These are phyloP conservation scores for Leccinellum rugosiceps DNA, from an alignment of 768 basidiomycete species.

Conservation along the genomic window DNA sequence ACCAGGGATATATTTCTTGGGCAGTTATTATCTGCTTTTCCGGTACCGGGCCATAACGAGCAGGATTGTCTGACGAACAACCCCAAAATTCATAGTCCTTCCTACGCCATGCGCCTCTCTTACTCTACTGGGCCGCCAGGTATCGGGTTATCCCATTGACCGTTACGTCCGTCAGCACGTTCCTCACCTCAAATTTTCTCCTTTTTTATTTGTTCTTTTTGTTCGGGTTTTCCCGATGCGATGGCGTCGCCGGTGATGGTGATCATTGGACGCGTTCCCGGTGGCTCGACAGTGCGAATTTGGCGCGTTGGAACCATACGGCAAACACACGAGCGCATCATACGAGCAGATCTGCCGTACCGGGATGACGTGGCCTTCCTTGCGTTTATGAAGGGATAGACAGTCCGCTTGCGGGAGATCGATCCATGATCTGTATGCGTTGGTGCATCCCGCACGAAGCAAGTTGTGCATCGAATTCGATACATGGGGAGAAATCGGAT, in stretches of 20 bases:
- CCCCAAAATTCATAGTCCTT: neutral
- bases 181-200: conserved; percentile 48
- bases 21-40: too few species aligned
- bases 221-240: neutral
- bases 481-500: neutral
- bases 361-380: neutral
- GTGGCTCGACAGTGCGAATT: conserved; percentile 65
- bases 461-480: neutral
- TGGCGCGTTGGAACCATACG: conserved; percentile 43
- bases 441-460: neutral
- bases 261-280: neutral
- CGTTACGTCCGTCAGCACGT: neutral
- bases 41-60: too few species aligned
- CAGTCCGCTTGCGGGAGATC: too few species aligned
- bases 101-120: neutral
- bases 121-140: neutral
- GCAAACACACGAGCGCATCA: conserved; percentile 5
- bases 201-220: neutral
- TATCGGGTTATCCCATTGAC: neutral
- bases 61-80: too few species aligned
- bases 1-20: too few species aligned
- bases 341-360: neutral
- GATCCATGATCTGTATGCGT: neutral
- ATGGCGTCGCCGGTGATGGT: neutral
- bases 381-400: too few species aligned